These are phyloP conservation scores for Silene coronaria DNA, from an alignment of 179 eudicot genomes.

Conservation along the genomic window DNA sequence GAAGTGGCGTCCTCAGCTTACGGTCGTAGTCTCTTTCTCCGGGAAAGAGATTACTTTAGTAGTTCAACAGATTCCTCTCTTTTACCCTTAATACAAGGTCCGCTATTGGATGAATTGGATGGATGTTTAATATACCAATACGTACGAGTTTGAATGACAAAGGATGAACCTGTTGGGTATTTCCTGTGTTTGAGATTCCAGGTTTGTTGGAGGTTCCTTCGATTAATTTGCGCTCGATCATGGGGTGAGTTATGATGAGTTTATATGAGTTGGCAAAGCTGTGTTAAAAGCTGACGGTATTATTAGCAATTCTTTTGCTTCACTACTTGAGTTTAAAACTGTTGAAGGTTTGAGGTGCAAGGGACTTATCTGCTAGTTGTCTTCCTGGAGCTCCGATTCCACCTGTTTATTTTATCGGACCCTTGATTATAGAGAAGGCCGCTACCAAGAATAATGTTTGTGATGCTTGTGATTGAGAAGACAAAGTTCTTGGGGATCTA, in stretches of 20 bases:
- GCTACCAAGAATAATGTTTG: background rate
- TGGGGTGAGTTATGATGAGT: conserved; percentile 25
- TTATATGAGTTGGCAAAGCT: conserved; percentile 15
- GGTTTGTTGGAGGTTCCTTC: conserved; percentile 29
- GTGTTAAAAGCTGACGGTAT: conserved; percentile 30
- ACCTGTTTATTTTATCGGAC: conserved; percentile 20
- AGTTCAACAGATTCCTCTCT: no score
- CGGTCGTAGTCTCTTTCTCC: no score
- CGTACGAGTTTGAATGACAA: no score
- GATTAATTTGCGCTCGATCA: conserved; percentile 30
- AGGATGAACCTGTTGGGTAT: no score
- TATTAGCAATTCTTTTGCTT: conserved; percentile 35
- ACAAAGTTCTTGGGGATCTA: background rate
- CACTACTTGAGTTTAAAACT: conserved; percentile 31
- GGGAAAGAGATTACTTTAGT: no score
- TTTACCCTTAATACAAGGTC: no score
- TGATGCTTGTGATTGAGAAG: no score
- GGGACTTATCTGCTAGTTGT: no score
- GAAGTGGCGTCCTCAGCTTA: no score
- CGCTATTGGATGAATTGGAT: no score
- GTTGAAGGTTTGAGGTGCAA: conserved; percentile 24
- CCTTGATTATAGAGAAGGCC: conserved; percentile 7
- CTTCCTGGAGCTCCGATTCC: conserved; percentile 14
- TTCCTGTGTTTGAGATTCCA: conserved; percentile 13
- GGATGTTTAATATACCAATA: no score